Base-by-base conservation (phyloP, 768 basidiomycete species). In the Russula sp. region DNA sequence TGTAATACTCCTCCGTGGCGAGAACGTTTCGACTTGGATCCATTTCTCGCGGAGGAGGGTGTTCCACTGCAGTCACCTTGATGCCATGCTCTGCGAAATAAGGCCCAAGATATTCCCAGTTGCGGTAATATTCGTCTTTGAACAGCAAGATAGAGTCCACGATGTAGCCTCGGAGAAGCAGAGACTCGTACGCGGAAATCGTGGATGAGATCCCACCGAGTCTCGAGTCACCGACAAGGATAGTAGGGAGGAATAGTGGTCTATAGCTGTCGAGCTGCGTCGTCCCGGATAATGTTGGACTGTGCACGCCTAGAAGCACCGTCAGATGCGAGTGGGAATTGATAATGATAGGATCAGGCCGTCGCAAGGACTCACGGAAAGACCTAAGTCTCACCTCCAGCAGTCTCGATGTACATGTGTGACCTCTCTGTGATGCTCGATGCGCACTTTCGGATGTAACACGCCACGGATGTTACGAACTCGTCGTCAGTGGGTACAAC, bases 181-280 rank as follows among this genome's bases (percentile, higher is more conserved):
- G 84, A 18, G 95, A 90, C 73, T 98, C 96, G 75, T 93, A 98
- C 0, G 96, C 84, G 1, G 95, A 85, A 63, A 98, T 88, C 0
- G 96, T 98, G 0, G 86, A 85, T 6, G 93, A 95, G 54, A 98
- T 98, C 1, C 96, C 96, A 27, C 96, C 96, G 5, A 99, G 87
- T 51, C 85, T 86, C 0, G 91, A 84, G 64, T 97, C 92, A 0
- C 91, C 95, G 42, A 98, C 77, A 6, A 99, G 82, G 62, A 98
- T 75, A 0, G 89, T 89, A 1, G 96, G 96, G 5, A 97, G 82
- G 65, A 89, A 89, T 20, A 98, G 80, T 0, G 93, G 87, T 6
- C 96, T 83, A 70, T 94, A 96, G 35, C 82, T 82, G 55, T 96
- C 93, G 20, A 85, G 79, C 72, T 99, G 96, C 7, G 90, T 86